Percentiles rank a stretch among this genome's conserved stretches.
phyloP scores from a whole-genome alignment of 495 filamentous ascomycete genomes.

The Talaromyces nanjingensis region DNA sequence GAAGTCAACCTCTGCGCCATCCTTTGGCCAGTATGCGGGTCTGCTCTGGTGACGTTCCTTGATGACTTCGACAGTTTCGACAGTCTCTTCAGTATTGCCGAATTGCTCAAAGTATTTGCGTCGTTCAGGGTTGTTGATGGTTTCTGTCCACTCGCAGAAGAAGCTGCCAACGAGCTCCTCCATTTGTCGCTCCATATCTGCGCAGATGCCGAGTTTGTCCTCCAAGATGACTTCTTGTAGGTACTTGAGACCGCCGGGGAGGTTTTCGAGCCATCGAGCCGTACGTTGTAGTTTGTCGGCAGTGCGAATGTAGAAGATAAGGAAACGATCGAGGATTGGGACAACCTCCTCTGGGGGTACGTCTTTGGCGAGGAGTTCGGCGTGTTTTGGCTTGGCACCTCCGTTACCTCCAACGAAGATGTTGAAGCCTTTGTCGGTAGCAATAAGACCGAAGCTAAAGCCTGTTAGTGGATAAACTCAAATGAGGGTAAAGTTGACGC shows the following conservation, averaged over 20 bases:
- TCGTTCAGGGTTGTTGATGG: conserved; percentile 60
- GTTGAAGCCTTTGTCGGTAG: conserved; percentile 93
- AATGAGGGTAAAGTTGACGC: conserved; percentile 12
- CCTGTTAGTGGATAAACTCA: neutral
- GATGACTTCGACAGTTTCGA: conserved; percentile 66
- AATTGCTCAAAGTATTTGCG: conserved; percentile 79
- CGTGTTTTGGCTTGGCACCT: conserved; percentile 79
- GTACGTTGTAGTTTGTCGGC: conserved; percentile 94
- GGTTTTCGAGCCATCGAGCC: conserved; percentile 82
- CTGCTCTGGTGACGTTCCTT: conserved; percentile 68
- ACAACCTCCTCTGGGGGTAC: conserved; percentile 80
- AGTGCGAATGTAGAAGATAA: conserved; percentile 95
- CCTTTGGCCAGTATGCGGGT: conserved; percentile 79
- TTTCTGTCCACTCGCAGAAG: conserved; percentile 95
- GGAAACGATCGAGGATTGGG: conserved; percentile 82
- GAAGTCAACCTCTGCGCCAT: conserved; percentile 66
- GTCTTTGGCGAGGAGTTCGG: conserved; percentile 85
- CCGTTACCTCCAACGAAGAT: conserved; percentile 93
- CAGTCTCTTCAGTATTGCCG: conserved; percentile 69
- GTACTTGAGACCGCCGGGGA: conserved; percentile 83
- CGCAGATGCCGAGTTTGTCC: conserved; percentile 83
- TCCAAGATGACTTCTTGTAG: conserved; percentile 78
- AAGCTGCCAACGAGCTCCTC: conserved; percentile 77
- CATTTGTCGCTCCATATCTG: conserved; percentile 87
- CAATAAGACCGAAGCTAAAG: conserved; percentile 79